phyloP scores from a whole-genome alignment of 1,284 basidiomycete genomes.

The Austroboletus niveus region DNA sequence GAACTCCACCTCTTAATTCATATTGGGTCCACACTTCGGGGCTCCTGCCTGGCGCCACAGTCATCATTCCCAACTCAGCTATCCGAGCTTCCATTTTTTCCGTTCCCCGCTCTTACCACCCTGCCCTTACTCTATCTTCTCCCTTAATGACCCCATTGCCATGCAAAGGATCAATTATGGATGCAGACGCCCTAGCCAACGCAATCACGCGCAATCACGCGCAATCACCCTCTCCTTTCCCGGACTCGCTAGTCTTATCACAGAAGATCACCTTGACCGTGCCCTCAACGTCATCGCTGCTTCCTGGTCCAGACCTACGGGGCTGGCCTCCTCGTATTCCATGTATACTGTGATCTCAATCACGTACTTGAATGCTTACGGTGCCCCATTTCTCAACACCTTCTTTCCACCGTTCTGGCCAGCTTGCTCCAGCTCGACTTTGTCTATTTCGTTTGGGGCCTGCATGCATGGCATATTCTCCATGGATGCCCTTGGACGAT shows the following conservation, averaged over 20 bases:
- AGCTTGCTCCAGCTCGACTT: constrained; percentile 17
- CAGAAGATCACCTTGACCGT: constrained; percentile 10
- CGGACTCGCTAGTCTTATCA: background rate
- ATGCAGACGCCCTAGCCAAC: constrained; percentile 9
- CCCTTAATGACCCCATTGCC: too few species aligned
- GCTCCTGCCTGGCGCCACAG: too few species aligned
- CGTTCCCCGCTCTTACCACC: background rate
- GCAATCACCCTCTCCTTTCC: too few species aligned
- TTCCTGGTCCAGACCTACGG: constrained; percentile 28
- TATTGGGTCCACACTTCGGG: too few species aligned
- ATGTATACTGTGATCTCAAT: constrained; percentile 32
- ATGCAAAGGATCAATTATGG: too few species aligned
- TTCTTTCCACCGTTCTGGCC: constrained; percentile 18
- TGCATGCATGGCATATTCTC: too few species aligned
- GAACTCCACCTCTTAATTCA: too few species aligned
- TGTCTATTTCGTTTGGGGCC: too few species aligned
- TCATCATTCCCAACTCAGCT: too few species aligned
- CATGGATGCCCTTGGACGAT: too few species aligned
- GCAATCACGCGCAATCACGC: too few species aligned
- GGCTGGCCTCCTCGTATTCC: constrained; percentile 28
- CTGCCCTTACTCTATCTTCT: background rate
- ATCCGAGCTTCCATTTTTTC: too few species aligned
- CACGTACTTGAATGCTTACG: constrained; percentile 20
- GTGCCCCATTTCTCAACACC: constrained; percentile 9
- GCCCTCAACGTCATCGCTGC: constrained; percentile 12